Conservation (phyloP, 1,284 basidiomycete genomes). For the Flammula alnicola region DNA sequence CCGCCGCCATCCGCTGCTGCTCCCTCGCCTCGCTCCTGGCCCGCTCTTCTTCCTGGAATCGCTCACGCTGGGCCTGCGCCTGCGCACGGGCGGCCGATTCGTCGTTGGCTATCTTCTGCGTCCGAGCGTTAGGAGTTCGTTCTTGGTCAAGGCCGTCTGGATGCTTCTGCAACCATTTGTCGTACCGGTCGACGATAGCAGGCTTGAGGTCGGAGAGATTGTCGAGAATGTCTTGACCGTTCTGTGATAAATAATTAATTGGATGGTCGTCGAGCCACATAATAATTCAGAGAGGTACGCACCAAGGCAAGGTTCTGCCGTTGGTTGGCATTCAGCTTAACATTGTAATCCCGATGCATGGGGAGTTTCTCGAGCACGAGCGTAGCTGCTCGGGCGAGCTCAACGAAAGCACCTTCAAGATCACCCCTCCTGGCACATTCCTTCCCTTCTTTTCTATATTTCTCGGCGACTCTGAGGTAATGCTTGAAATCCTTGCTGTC, state of each 20-base stretch:
- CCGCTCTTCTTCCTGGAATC: slow-evolving; percentile 21
- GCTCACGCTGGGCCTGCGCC: slow-evolving; percentile 16
- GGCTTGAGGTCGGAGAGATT: slow-evolving; percentile 55
- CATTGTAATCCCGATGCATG: slow-evolving; percentile 55
- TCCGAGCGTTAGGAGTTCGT: slow-evolving; percentile 28
- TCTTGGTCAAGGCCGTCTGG: slow-evolving; percentile 29
- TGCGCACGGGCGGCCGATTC: slow-evolving; percentile 16
- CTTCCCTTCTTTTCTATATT: slow-evolving; percentile 51
- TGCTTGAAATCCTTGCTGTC: slow-evolving; percentile 54
- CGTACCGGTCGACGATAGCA: slow-evolving; percentile 53
- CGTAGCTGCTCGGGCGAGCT: slow-evolving; percentile 64
- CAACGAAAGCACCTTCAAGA: slow-evolving; percentile 60
- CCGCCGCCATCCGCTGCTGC: slow-evolving; percentile 27
- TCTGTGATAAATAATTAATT: too few relatives aligned
- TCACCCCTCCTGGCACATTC: slow-evolving; percentile 47
- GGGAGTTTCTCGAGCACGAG: slow-evolving; percentile 68
- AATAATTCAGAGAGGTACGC: slow-evolving; percentile 32
- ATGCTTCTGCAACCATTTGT: slow-evolving; percentile 48
- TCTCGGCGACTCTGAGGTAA: slow-evolving; percentile 59
- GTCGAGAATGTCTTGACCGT: slow-evolving; percentile 70
- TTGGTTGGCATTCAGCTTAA: slow-evolving; percentile 48
- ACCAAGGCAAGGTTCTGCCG: slow-evolving; percentile 59
- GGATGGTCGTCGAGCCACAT: slow-evolving; percentile 1
- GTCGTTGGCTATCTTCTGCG: slow-evolving; percentile 25
- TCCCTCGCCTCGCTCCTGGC: slow-evolving; percentile 20